Evolutionary conservation across 495 filamentous ascomycete species (phyloP), one percentile per base, ranked within the genome.

Genomic region (Beverwykella pulmonaria): DNA sequence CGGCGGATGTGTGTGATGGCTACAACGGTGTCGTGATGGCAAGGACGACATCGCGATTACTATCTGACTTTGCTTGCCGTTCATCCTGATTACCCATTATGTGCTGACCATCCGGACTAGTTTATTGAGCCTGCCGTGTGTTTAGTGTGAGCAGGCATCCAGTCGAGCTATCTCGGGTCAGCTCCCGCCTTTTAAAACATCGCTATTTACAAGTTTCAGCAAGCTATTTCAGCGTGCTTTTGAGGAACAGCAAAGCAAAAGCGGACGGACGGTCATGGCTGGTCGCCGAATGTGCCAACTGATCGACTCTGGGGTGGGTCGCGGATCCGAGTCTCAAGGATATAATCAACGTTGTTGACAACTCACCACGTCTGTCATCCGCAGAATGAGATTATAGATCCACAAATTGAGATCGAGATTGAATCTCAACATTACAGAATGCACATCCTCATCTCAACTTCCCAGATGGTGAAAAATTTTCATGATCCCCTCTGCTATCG

Each of bases 361-460:
- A 14, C 7, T 9, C 9, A 59, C 58, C 58, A 61, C 44, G 59
- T 52, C 46, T 53, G 26, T 61, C 59, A 48, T 64, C 61, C 48
- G 61, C 61, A 62, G 39, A 12, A 17, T 50, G 44, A 34, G 26
- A 49, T 32, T 9, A 22, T n/a, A 22, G 39, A 29, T 46, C 9
- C 6, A 59, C 20, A 26, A 32, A 41, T 29, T 9, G n/a, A 32
- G 32, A 57, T 12, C 10, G 19, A 32, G 19, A 29, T 44, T 9
- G 6, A 32, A 29, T 49, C 26, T 44, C 39, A 44, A 44, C 17
- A 44, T 44, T 9, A 14, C 6, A 44, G 3, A 12, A 3, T 14
- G 39, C 39, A 44, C 17, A 44, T 44, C 39, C 17, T 44, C 8
- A 44, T 44, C 39, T 44, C 39, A 2, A n/a, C 17, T n/a, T 14